Base-by-base conservation (phyloP, 2,329 filamentous ascomycete genomes). In the Xylaria sp. region DNA sequence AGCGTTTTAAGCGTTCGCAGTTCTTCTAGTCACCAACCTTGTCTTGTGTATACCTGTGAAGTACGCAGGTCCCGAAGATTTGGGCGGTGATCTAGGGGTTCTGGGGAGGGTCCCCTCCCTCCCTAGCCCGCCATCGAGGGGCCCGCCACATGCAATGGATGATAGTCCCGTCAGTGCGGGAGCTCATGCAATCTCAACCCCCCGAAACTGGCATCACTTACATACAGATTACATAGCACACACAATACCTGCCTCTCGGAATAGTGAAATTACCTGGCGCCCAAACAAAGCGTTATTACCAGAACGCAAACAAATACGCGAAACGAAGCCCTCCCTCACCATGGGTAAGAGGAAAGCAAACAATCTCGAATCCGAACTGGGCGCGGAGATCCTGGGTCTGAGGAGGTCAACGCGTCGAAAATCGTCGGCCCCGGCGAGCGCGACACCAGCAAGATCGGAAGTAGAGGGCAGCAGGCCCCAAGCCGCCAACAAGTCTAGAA, bases 331-430 rank as follows among this genome's bases (percentile, higher is more conserved):
- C 21, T 20, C 29, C 19, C 59, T 34, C 34, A 52, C 44, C 44
- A 62, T 63, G 60, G 48, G 45, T 2, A 65, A 65, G 40, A 60
- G 63, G 43, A 65, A 65, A 52, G 58, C 58, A 29, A 51, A 19
- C 18, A 48, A 58, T 11, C 29, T 55, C 37, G 58, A 58, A 24
- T 48, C 43, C 16, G 56, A 52, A 21, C 45, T 39, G 21, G 55
- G 59, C 44, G 7, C 41, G 22, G 56, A 61, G 42, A 13, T n/a
- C 7, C 40, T 50, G 7, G 24, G 37, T 40, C 46, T 63, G 39
- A 57, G 63, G 37, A 57, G 63, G 42, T 65, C 63, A 53, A 60
- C 61, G 54, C 63, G 63, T 60, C 61, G 51, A 22, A 65, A 58
- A 39, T 40, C 53, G 39, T 19, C 45, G 37, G 42, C 50, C 9